Base-by-base conservation (phyloP, 2,329 filamentous ascomycete species). In the Pestalotiopsis sp. region DNA sequence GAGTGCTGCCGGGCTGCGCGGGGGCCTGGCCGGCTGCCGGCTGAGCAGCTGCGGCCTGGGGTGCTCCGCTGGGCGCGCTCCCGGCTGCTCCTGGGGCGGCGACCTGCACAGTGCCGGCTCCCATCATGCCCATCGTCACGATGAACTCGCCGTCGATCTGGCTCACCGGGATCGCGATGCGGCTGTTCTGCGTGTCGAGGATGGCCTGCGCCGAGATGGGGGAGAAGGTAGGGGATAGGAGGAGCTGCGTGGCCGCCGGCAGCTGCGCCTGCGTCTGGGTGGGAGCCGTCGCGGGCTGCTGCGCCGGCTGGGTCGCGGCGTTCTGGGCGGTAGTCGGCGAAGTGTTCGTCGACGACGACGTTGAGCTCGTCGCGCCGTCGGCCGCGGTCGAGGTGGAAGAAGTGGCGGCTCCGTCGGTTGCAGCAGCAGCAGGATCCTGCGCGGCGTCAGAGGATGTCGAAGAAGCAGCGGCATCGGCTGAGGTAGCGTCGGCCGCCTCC, bases 61-160 rank as follows among this genome's bases (percentile, higher is more conserved):
- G 23, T 45, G 38, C 20, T 11, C 39, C 60, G 23, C 14, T n/a
- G 38, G 60, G 31, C 1, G 27, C 45, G 38, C 64, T 55, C 3
- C 36, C 38, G 31, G 64, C 36, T 6, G 27, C 27, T 36, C 31
- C 31, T 9, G 52, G 52, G 3, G 64, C 52, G 7, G 36, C 27
- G 36, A 66, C 64, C 38, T 66, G 64, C 20, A 66, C 36, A 12
- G 52, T 59, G 11, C 64, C 64, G 27, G 64, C 17, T 11, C 64
- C 68, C 63, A 69, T 67, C 17, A 73, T 69, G 49, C 69, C 66
- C 72, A 73, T 73, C 17, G 71, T 72, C 17, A 73, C 61, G 7
- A 73, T 72, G 58, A 73, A 73, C 63, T 73, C 72, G 63, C 72
- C 72, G 45, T 73, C 72, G 12, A 73, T 69, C 59, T 71, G 69